Conservation (phyloP, 345 rosid genomes). For the Pistacia atlantica region DNA sequence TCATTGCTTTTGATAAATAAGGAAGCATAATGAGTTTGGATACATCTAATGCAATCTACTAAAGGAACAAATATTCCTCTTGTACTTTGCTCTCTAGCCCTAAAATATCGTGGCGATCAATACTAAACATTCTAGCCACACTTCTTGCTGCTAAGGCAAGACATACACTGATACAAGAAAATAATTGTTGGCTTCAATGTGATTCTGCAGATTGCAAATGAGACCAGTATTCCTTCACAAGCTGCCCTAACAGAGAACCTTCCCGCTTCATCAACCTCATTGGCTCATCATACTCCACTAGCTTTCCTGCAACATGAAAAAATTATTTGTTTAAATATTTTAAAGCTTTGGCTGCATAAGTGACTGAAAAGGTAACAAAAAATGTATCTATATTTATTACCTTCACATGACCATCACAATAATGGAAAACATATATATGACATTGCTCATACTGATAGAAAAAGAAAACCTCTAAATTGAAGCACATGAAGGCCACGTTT, state of each 20-base stretch:
- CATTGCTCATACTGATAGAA: no score
- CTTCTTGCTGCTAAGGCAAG: neutral
- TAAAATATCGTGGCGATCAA: no score
- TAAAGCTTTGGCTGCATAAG: no score
- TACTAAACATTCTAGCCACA: neutral
- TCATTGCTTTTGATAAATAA: neutral
- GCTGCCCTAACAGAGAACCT: constrained; percentile 44
- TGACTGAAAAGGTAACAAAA: no score
- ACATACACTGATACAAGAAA: neutral
- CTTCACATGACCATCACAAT: no score
- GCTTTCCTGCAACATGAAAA: constrained; percentile 23
- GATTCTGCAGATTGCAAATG: neutral
- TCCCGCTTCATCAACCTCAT: constrained; percentile 35
- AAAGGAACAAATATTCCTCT: neutral
- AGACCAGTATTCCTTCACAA: constrained; percentile 38
- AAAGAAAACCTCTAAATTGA: no score
- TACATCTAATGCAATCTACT: neutral
- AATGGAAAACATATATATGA: no score
- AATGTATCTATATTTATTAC: no score
- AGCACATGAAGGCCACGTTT: neutral
- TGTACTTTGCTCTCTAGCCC: neutral
- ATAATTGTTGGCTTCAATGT: neutral
- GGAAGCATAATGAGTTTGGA: neutral
- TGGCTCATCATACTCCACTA: constrained; percentile 51
- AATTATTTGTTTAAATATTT: no score